Evolutionary conservation across 176 grass and related monocot genomes (phyloP).

Genomic region (Oryza brachyantha): DNA sequence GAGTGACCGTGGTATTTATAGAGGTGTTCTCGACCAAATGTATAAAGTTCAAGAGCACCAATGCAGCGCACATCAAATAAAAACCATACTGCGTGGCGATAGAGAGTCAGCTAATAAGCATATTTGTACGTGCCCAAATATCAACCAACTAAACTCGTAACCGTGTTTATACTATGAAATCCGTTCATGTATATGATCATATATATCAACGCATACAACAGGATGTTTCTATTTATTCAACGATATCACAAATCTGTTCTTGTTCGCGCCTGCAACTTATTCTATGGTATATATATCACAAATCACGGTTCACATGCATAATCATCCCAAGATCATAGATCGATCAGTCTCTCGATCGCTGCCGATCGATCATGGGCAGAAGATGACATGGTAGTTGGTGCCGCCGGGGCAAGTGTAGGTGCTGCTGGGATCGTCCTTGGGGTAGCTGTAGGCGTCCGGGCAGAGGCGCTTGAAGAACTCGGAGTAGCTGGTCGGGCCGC

Average conservation of each 20-base stretch:
- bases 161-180: too few species aligned
- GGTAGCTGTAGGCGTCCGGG: constrained; percentile 48
- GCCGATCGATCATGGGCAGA: constrained; percentile 47
- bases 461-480: constrained; percentile 46
- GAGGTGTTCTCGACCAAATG: too few species aligned
- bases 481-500: constrained; percentile 40
- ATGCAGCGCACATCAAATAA: too few species aligned
- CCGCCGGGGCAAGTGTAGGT: constrained; percentile 41
- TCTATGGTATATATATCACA: too few species aligned
- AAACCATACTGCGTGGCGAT: too few species aligned
- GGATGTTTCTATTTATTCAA: not conserved
- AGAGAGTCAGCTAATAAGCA: too few species aligned
- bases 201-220: not conserved
- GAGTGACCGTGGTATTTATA: too few species aligned
- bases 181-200: not conserved
- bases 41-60: too few species aligned
- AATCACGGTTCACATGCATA: not conserved
- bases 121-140: too few species aligned
- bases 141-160: too few species aligned
- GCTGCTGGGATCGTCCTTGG: constrained; percentile 27
- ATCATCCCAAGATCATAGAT: not conserved
- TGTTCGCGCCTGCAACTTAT: not conserved
- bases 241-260: not conserved
- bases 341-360: too few species aligned
- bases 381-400: constrained; percentile 48